Percentiles rank a stretch among this genome's conserved stretches.
These are phyloP conservation scores for Noccaea caerulescens DNA, from an alignment of 345 rosid genomes.

Conservation along the genomic window DNA sequence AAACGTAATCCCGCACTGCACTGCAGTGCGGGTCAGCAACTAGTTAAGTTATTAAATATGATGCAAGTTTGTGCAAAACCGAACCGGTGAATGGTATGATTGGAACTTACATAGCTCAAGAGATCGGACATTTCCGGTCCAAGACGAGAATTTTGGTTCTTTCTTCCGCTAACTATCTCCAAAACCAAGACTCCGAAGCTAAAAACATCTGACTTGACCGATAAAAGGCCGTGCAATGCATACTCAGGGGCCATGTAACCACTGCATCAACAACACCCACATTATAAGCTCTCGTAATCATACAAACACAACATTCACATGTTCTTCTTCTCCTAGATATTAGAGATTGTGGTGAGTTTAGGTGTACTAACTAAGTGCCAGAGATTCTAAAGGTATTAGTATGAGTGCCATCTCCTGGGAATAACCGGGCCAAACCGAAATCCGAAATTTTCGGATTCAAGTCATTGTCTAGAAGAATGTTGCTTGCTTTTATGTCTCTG, in stretches of 20 bases:
- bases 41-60: no score
- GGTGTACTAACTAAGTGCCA: constrained; percentile 78
- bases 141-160: constrained; percentile 58
- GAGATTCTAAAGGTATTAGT: constrained; percentile 71
- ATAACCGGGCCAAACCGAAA: constrained; percentile 86
- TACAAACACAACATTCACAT: constrained; percentile 8
- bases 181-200: constrained; percentile 82
- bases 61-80: background rate
- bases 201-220: constrained; percentile 83
- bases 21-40: no score
- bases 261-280: constrained; percentile 52
- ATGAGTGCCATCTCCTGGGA: constrained; percentile 85
- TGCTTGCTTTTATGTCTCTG: constrained; percentile 78
- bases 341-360: background rate
- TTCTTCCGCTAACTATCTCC: constrained; percentile 89
- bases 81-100: constrained; percentile 15
- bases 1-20: no score
- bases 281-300: background rate
- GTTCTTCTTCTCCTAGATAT: background rate
- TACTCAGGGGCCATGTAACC: constrained; percentile 98
- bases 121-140: constrained; percentile 67
- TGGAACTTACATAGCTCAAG: constrained; percentile 71
- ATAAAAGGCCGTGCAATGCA: constrained; percentile 79
- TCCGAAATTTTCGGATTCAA: constrained; percentile 85
- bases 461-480: constrained; percentile 65